Percentiles rank a stretch among this genome's conserved stretches.
Evolutionary conservation across 2,329 filamentous ascomycete species (phyloP).

Genomic region (Diaporthe humulicola): DNA sequence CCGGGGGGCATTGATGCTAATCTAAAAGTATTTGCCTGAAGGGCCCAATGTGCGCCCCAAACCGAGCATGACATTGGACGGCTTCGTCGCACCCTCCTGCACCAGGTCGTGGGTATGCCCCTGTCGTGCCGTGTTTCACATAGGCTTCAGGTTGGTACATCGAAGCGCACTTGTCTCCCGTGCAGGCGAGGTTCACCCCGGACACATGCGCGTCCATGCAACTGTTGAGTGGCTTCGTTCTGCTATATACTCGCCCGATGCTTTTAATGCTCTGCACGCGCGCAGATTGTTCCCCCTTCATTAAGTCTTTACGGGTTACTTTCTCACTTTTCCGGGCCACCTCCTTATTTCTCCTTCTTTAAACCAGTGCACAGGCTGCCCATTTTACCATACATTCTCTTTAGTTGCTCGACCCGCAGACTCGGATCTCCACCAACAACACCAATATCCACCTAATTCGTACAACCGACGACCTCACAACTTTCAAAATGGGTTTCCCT

Average conservation of each 20-base stretch:
- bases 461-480: constrained; percentile 32
- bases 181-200: constrained; percentile 28
- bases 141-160: constrained; percentile 46
- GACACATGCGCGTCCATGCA: constrained; percentile 38
- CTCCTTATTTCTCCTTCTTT: constrained; percentile 42
- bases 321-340: constrained; percentile 39
- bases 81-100: constrained; percentile 18
- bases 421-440: constrained; percentile 38
- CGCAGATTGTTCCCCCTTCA: constrained; percentile 35
- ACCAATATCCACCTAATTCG: constrained; percentile 35
- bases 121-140: constrained; percentile 46
- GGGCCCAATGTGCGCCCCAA: constrained; percentile 25
- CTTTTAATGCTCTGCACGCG: constrained; percentile 29
- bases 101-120: constrained; percentile 30
- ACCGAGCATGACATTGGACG: constrained; percentile 32
- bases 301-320: constrained; percentile 34
- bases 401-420: constrained; percentile 41
- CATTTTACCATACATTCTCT: constrained; percentile 40
- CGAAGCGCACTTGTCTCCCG: constrained; percentile 34
- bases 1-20: constrained; percentile 27
- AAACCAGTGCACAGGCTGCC: constrained; percentile 46
- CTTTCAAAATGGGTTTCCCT: constrained; percentile 54
- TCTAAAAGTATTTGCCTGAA: constrained; percentile 17
- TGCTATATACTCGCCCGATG: constrained; percentile 31
- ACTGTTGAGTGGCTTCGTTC: neutral